Conservation (phyloP, 2,329 filamentous ascomycete species). For the Fusarium musae region DNA sequence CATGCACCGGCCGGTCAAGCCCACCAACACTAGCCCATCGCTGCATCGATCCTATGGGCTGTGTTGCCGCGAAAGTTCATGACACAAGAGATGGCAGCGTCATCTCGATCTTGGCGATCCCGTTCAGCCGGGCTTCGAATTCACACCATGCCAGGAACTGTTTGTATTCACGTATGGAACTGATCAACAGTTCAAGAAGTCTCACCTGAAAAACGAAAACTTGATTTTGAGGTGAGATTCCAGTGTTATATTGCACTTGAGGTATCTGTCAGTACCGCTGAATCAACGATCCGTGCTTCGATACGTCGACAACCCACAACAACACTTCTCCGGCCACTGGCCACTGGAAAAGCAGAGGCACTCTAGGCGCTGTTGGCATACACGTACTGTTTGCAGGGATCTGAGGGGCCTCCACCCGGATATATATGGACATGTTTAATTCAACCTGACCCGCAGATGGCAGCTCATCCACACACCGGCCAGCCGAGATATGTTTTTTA, state of each 20-base stretch:
- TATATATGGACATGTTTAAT: background rate
- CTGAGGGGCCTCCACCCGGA: background rate
- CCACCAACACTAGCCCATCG: background rate
- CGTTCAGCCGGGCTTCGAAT: background rate
- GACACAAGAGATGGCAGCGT: background rate
- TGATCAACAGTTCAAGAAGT: background rate
- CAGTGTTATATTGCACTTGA: background rate
- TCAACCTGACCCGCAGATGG: background rate
- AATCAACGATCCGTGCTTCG: background rate
- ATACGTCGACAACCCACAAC: background rate
- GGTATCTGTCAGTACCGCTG: background rate
- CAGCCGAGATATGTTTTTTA: background rate
- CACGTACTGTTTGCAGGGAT: background rate
- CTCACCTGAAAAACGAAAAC: background rate
- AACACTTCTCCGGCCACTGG: background rate
- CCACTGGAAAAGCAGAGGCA: background rate
- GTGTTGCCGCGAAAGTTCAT: background rate
- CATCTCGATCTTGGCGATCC: background rate
- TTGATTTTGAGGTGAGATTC: conserved; percentile 13
- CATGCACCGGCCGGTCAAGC: background rate
- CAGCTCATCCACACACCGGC: background rate
- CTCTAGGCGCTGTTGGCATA: background rate
- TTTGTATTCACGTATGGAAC: background rate
- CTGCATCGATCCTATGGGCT: background rate
- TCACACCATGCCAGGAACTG: background rate